Evolutionary conservation across 75 land plant species (phyloP).

Genomic region (Selaginella moellendorffii): DNA sequence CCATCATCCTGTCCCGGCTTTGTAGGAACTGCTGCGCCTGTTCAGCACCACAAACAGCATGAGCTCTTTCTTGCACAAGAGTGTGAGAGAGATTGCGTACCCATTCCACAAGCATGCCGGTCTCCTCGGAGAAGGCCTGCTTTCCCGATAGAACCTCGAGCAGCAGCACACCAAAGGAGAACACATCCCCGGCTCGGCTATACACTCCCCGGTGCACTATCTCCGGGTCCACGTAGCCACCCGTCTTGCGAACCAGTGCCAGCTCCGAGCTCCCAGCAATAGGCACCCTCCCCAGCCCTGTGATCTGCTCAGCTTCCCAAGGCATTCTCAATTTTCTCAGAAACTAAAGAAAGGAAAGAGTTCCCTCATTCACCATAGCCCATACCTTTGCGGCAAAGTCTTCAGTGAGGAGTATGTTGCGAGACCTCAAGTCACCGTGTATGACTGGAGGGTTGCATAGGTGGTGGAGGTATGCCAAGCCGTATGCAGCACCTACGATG

Average conservation of each 20-base stretch:
- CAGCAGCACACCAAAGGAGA: slow-evolving; percentile 25
- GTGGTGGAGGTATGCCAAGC: slow-evolving; percentile 24
- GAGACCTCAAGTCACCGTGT: slow-evolving; percentile 20
- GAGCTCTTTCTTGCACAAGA: neutral
- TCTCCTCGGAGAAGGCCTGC: slow-evolving; percentile 13
- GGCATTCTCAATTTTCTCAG: no score
- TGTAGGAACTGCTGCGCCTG: slow-evolving; percentile 27
- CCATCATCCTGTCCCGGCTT: slow-evolving; percentile 22
- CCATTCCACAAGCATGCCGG: slow-evolving; percentile 21
- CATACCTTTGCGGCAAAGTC: slow-evolving; percentile 28
- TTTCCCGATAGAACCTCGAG: slow-evolving; percentile 23
- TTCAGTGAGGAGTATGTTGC: slow-evolving; percentile 21
- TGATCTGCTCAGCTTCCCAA: slow-evolving; percentile 7
- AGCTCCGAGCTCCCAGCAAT: slow-evolving; percentile 17
- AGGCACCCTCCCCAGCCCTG: slow-evolving; percentile 19
- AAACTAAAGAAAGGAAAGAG: no score
- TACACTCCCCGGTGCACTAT: slow-evolving; percentile 5
- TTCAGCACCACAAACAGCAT: neutral
- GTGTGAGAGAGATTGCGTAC: slow-evolving; percentile 13
- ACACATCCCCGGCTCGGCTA: slow-evolving; percentile 27
- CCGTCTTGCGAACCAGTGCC: slow-evolving; percentile 16
- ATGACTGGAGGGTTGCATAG: slow-evolving; percentile 28
- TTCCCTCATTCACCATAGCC: no score
- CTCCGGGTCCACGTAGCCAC: slow-evolving; percentile 19
- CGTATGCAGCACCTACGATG: slow-evolving; percentile 22